Evolutionary conservation across 257 asterid genomes (phyloP).

Genomic region (Rauvolfia tetraphylla): DNA sequence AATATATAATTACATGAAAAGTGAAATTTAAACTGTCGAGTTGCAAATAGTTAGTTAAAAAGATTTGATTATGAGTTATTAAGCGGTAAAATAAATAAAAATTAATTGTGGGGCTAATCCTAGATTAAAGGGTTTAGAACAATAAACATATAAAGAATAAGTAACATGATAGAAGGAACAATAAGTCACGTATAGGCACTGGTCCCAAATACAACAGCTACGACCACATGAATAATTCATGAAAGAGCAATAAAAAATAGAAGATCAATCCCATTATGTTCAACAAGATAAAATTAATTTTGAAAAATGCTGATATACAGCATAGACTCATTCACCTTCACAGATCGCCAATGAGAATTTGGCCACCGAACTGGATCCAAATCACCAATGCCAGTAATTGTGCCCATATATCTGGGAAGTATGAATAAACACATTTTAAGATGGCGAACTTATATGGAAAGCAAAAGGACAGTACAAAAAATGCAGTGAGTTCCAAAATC

Average conservation of each 20-base stretch:
- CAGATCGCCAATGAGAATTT: slow-evolving; percentile 97
- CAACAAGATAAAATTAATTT: not conserved
- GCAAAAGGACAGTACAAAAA: not conserved
- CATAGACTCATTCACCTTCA: slow-evolving; percentile 51
- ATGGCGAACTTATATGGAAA: not conserved
- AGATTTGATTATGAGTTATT: too few species aligned
- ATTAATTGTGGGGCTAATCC: too few species aligned
- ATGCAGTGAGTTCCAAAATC: not conserved
- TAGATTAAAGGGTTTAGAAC: not conserved
- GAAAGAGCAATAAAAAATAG: slow-evolving; percentile 1
- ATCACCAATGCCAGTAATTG: slow-evolving; percentile 95
- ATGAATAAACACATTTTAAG: slow-evolving; percentile 19
- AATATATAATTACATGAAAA: too few species aligned
- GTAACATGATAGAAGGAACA: not conserved
- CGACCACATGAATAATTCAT: not conserved
- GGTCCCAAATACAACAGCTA: not conserved
- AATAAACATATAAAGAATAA: not conserved
- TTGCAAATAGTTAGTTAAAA: too few species aligned
- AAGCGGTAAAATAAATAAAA: too few species aligned
- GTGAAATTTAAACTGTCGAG: too few species aligned
- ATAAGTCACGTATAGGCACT: not conserved
- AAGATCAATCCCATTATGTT: not conserved
- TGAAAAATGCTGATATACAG: not conserved
- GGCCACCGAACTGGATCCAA: slow-evolving; percentile 91
- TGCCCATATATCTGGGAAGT: slow-evolving; percentile 84